Evolutionary conservation across 164 flowering plant genomes (phyloP), one percentile per base, ranked within the genome.

Genomic region (Vitis riparia): DNA sequence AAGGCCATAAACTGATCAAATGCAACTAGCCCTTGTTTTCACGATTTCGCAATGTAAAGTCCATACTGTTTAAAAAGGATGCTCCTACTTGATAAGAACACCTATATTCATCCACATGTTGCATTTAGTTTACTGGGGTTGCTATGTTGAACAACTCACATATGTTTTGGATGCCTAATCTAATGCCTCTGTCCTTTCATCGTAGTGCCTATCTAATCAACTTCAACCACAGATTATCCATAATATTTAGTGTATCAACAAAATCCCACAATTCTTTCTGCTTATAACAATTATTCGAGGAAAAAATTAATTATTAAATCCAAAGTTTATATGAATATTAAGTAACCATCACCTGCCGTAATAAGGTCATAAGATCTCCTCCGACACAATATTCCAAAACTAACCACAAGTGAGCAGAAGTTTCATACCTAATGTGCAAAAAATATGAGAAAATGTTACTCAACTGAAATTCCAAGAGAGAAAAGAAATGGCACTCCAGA

Each of bases 331-430:
- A 37, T 37, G 44, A 37, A 63, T 27, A 30, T 11, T 66, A 52
- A 16, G 8, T 62, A 9, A 8, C 15, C 17, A 60, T 6, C 13
- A 96, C 99, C 99, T 96, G 98, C 32, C 76, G 81, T 62, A 96
- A 68, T 67, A 96, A 81, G 62, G 89, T 81, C 89, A 87, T 76
- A 63, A 96, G 92, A 85, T 96, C 92, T 73, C 99, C 99, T 67
- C 99, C 99, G 59, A 93, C 97, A 71, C 99, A 96, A 60, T 96
- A 96, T 78, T 96, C 99, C 85, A 96, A 78, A 60, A 96, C 96
- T 68, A 93, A 79, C 99, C 99, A 93, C 73, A 96, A 62, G 72
- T 96, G 99, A 70, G 98, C 97, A 23, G 95, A 88, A 71, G 98
- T 91, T 84, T 91, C 98, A 73, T 93, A 94, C 98, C 99, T 94